phyloP scores from a whole-genome alignment of 768 basidiomycete genomes.

The Cytidiella melzeri region DNA sequence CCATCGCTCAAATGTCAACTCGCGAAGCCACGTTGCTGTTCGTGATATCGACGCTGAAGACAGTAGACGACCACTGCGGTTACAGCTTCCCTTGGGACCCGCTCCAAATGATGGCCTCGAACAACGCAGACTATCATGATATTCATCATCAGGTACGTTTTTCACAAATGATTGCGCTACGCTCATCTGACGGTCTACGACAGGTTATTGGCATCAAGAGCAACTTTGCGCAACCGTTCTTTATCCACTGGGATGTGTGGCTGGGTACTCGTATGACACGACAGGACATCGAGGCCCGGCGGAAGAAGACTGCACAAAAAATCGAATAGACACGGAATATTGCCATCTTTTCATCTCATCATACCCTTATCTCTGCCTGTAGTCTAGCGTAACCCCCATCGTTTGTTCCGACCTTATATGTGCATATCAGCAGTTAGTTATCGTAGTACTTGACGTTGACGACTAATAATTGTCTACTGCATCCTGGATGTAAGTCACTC shows the following conservation, averaged over 20 bases:
- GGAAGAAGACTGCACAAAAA: conserved; percentile 15
- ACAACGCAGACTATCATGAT: conserved; percentile 97
- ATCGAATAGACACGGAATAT: conserved; percentile 9
- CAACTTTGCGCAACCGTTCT: conserved; percentile 96
- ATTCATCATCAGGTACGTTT: conserved; percentile 88
- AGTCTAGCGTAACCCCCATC: not conserved
- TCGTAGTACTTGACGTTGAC: too few relatives aligned
- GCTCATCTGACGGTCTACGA: too few relatives aligned
- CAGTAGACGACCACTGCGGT: conserved; percentile 94
- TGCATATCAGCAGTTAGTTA: too few relatives aligned
- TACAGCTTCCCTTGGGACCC: conserved; percentile 90
- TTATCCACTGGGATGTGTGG: conserved; percentile 87
- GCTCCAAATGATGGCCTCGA: conserved; percentile 73
- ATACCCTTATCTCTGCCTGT: conserved; percentile 1
- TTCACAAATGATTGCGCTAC: too few relatives aligned
- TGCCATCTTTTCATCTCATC: not conserved
- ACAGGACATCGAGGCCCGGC: conserved; percentile 50
- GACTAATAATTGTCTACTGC: too few relatives aligned
- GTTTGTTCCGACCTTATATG: too few relatives aligned
- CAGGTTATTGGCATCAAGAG: conserved; percentile 84
- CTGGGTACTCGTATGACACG: conserved; percentile 83
- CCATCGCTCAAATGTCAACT: conserved; percentile 56
- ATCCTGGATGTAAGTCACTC: too few relatives aligned
- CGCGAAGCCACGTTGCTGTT: conserved; percentile 87
- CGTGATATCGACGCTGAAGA: conserved; percentile 78